Percentiles rank a stretch among this genome's conserved stretches.
Conservation (phyloP, 352 stramenopile species). For the Pythium aquatile region DNA sequence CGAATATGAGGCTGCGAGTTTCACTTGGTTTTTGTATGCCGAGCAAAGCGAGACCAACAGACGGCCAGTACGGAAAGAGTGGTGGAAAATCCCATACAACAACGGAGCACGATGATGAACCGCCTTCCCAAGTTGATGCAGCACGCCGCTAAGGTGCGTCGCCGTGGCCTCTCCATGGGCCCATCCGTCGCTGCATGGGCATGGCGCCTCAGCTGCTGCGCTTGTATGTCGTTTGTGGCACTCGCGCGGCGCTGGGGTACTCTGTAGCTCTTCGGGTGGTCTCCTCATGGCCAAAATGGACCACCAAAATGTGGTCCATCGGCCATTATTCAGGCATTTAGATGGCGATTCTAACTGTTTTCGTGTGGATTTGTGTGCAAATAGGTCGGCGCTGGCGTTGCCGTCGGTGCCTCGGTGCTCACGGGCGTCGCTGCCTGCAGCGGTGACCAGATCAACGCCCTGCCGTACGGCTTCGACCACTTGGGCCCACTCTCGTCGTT, state of each 20-base stretch:
- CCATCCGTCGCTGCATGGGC: not conserved
- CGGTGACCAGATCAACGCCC: constrained; percentile 84
- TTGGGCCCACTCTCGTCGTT: constrained; percentile 83
- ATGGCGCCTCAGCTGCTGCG: not conserved
- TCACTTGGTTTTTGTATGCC: constrained; percentile 31
- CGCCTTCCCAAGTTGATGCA: constrained; percentile 68
- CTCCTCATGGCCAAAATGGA: constrained; percentile 31
- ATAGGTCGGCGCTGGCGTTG: constrained; percentile 64
- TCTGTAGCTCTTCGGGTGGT: constrained; percentile 25
- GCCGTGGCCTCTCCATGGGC: not conserved
- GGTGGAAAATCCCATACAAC: constrained; percentile 40
- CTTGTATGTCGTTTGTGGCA: not conserved
- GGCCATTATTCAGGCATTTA: constrained; percentile 15
- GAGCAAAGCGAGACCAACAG: constrained; percentile 21
- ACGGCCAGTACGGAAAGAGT: constrained; percentile 44
- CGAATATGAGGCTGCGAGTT: constrained; percentile 27
- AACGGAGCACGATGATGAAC: constrained; percentile 63
- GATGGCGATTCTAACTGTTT: constrained; percentile 10
- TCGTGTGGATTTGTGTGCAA: constrained; percentile 12
- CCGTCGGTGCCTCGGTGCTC: constrained; percentile 73
- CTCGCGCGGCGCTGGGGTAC: not conserved
- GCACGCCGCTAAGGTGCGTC: constrained; percentile 68
- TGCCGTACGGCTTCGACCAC: constrained; percentile 90
- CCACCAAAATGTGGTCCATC: constrained; percentile 54
- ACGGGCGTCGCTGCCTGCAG: constrained; percentile 81